Base-by-base conservation (phyloP, 2,329 filamentous ascomycete genomes). In the Blumeriella jaapii region DNA sequence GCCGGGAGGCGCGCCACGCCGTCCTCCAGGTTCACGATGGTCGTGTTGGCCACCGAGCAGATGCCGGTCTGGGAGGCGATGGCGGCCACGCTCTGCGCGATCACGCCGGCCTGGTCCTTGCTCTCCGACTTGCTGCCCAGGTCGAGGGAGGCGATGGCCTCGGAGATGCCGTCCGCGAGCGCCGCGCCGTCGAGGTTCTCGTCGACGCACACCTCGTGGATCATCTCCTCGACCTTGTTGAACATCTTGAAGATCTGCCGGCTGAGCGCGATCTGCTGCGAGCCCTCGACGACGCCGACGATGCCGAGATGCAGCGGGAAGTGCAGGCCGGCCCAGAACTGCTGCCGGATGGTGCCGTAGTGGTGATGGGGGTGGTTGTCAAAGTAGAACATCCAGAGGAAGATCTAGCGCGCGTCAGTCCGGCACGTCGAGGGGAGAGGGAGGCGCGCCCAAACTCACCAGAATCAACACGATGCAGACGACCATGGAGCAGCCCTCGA, bases 381-480 rank as follows among this genome's bases (percentile, higher is more conserved):
- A 42, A 71, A 74, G 52, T 74, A 74, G 5, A 69, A 59, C 46
- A 68, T 65, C 62, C 67, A 73, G 27, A 70, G 54, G 24, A 73
- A 57, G 18, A 48, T 31, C 31, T 48, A n/a, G 22, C 20, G 22
- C 3, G n/a, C 15, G 22, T 32, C 22, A 22, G 23, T 28, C 22
- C 17, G 16, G 5, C 9, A 15, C 13, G 2, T 11, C 7, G 18
- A 23, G 18, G 15, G 3, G 11, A 23, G 6, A 31, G 17, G 22
- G 14, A 6, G 18, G 16, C n/a, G 6, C 6, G 15, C 12, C 12
- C 18, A 15, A 15, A 7, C 18, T 38, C 31, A 40, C 38, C 20
- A 36, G 26, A 26, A 41, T 44, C 8, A 41, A 6, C 18, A 41
- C 29, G 56, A 58, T 25, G 56, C 51, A 54, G 56, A 59, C 32